phyloP scores from a whole-genome alignment of 345 rosid genomes.

The Lepidium africanum region DNA sequence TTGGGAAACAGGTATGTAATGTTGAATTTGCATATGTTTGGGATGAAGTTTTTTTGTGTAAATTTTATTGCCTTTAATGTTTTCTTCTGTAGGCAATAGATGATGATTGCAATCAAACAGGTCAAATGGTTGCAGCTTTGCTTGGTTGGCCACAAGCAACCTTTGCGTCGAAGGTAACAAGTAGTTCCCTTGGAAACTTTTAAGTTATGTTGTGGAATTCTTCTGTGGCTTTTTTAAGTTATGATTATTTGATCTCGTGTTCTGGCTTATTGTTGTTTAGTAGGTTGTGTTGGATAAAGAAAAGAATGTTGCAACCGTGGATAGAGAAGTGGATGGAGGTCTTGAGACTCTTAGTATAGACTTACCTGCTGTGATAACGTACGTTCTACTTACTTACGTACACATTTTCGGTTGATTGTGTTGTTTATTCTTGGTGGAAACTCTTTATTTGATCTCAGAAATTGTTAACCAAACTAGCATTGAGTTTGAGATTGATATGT shows the following conservation, averaged over 20 bases:
- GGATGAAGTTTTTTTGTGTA: background rate
- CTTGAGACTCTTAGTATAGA: constrained; percentile 56
- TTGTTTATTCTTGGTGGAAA: background rate
- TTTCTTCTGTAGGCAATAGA: constrained; percentile 66
- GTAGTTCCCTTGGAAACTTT: background rate
- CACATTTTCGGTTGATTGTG: no score
- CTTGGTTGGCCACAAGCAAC: constrained; percentile 96
- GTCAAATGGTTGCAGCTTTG: constrained; percentile 95
- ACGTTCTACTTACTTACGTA: constrained; percentile 13
- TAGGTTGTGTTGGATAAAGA: constrained; percentile 81
- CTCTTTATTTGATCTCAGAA: background rate
- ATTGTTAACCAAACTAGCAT: background rate
- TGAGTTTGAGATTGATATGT: background rate
- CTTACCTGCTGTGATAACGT: constrained; percentile 90
- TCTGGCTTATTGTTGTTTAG: constrained; percentile 26
- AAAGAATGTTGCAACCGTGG: constrained; percentile 51
- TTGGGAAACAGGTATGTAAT: constrained; percentile 78
- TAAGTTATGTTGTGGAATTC: background rate
- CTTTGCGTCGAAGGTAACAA: constrained; percentile 86
- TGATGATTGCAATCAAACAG: constrained; percentile 97
- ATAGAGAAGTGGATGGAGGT: no score
- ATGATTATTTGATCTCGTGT: background rate
- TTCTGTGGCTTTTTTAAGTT: background rate
- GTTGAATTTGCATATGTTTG: background rate
- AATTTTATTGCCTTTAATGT: background rate